Percentiles rank a stretch among this genome's conserved stretches.
phyloP scores from a whole-genome alignment of 1,284 basidiomycete genomes.

The Termitomyces sp. region DNA sequence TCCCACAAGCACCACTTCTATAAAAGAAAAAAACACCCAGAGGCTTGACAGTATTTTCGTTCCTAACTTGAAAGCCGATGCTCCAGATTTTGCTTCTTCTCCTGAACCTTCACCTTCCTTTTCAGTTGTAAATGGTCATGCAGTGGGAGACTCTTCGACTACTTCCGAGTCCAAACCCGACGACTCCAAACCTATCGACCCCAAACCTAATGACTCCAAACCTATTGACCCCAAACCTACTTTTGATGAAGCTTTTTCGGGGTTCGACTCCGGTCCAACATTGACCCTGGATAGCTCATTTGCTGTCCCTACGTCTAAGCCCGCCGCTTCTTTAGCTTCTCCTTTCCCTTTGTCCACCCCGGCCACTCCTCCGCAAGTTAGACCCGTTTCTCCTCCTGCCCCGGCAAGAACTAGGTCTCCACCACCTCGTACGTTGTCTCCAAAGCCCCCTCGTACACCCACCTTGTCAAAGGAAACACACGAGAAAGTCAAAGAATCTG shows the following conservation, averaged over 20 bases:
- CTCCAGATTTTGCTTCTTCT: conserved; percentile 14
- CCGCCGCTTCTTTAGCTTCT: conserved; percentile 25
- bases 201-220: background rate
- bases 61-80: conserved; percentile 10
- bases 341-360: conserved; percentile 27
- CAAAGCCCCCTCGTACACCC: conserved; percentile 51
- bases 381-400: conserved; percentile 29
- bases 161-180: background rate
- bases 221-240: conserved; percentile 28
- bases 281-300: conserved; percentile 36
- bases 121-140: conserved; percentile 3
- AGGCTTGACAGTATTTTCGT: conserved; percentile 41
- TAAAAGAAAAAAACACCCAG: conserved; percentile 18
- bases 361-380: conserved; percentile 31
- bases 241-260: conserved; percentile 59
- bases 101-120: background rate
- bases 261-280: conserved; percentile 39
- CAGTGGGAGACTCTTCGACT: conserved; percentile 5
- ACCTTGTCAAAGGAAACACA: conserved; percentile 54
- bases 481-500: conserved; percentile 48
- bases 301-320: conserved; percentile 18
- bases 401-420: conserved; percentile 29
- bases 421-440: conserved; percentile 45
- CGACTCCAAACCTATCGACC: conserved; percentile 28
- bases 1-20: conserved; percentile 17